Evolutionary conservation across 2,329 filamentous ascomycete species (phyloP).

Genomic region (Colletotrichum sp.): DNA sequence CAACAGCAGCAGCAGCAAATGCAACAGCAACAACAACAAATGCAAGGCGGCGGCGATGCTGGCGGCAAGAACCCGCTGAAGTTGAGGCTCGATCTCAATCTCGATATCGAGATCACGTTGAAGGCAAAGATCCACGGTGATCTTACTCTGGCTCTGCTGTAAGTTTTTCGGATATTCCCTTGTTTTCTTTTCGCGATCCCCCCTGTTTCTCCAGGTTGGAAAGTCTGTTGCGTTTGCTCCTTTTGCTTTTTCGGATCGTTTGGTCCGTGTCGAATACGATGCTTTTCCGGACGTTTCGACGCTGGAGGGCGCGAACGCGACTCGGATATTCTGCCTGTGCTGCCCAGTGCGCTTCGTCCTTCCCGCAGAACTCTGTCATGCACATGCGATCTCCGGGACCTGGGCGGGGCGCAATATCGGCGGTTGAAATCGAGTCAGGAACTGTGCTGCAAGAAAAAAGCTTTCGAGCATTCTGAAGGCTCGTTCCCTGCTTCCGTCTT

Average conservation of each 20-base stretch:
- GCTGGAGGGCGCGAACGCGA: background rate
- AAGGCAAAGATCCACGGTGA: constrained; percentile 83
- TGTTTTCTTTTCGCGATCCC: background rate
- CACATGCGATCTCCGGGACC: background rate
- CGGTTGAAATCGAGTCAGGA: background rate
- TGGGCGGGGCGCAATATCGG: background rate
- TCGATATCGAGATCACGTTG: constrained; percentile 80
- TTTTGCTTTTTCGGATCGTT: background rate
- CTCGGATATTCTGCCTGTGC: background rate
- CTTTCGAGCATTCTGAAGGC: background rate
- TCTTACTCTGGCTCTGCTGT: constrained; percentile 75
- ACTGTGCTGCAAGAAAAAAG: background rate
- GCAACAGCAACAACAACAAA: constrained; percentile 26
- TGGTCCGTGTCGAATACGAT: background rate
- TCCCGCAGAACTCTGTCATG: background rate
- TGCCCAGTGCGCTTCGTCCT: background rate
- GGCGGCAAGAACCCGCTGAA: constrained; percentile 26
- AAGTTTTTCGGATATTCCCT: constrained; percentile 30
- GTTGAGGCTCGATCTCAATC: constrained; percentile 61
- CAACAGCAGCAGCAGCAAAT: constrained; percentile 27
- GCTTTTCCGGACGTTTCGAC: background rate
- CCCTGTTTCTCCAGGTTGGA: no score
- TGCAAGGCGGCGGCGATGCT: constrained; percentile 24
- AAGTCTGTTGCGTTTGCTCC: background rate
- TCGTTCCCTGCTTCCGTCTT: background rate